These are phyloP conservation scores for Penicillium dipodomyicola DNA, from an alignment of 495 filamentous ascomycete genomes.

Conservation along the genomic window DNA sequence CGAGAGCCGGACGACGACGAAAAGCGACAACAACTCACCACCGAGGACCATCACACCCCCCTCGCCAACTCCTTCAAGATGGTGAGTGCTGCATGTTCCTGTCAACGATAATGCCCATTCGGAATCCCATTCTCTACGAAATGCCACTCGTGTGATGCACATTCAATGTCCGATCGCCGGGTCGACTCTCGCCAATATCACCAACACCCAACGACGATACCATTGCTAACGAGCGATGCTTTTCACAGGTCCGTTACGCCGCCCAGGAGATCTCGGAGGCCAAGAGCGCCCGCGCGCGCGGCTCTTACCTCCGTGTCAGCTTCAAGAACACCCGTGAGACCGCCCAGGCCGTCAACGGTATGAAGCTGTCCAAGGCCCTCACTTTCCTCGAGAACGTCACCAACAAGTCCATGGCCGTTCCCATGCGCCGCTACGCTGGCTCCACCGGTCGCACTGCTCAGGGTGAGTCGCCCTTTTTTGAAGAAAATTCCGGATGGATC, in stretches of 20 bases:
- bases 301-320: conserved; percentile 96
- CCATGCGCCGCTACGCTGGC: conserved; percentile 93
- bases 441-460: conserved; percentile 90
- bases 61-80: conserved; percentile 55
- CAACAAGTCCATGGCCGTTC: conserved; percentile 92
- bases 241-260: conserved; percentile 91
- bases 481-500: conserved; percentile 13
- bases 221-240: conserved; percentile 34
- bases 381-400: conserved; percentile 95
- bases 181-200: conserved; percentile 9
- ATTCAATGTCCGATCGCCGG: conserved; percentile 11
- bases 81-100: conserved; percentile 44
- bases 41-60: conserved; percentile 47
- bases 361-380: conserved; percentile 93
- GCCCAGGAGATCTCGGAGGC: conserved; percentile 79
- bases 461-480: conserved; percentile 64
- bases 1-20: conserved; percentile 42
- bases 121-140: conserved; percentile 13
- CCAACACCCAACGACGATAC: conserved; percentile 12
- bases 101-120: conserved; percentile 12
- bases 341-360: conserved; percentile 97
- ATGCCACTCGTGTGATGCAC: conserved; percentile 10
- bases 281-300: conserved; percentile 95
- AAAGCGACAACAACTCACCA: conserved; percentile 49
- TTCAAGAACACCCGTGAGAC: conserved; percentile 99